Base-by-base conservation (phyloP, 768 basidiomycete genomes). In the Termitomyces sp. region DNA sequence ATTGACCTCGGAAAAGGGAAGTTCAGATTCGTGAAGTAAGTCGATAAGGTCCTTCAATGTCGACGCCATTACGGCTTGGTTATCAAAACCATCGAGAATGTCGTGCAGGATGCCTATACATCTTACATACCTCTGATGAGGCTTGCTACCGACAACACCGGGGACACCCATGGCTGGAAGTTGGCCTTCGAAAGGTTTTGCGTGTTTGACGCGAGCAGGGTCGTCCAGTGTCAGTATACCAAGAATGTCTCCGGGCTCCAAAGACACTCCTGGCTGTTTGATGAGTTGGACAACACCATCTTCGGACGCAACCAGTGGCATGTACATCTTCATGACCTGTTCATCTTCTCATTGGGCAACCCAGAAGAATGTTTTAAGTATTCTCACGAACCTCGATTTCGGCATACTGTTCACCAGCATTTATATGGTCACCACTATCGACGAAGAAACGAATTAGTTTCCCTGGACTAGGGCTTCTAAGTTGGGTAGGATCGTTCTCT, bases 251-350 rank as follows among this genome's bases (percentile, higher is more conserved):
- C 97, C 97, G 13, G 95, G 93, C 62, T 96, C 92, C 55, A 99
- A 83, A 62, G 92, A 94, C 68, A 95, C 92, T 66, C 97, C 97
- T 56, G 97, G 92, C 70, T 99, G 97, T 75, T 98, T 99, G 73
- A 98, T 92, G 66, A 98, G 85, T 66, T 96, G 94, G 18, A 95
- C 87, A 47, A 88, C 81, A 66, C 97, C 97, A 70, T 96, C 93
- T 70, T 99, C 97, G 3, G 89, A 83, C 5, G 94, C 94, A 55
- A 92, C 86, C 55, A 99, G 84, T 4, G 94, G 94, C 96, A 99
- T 97, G 73, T 97, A 97, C 97, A 98, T 99, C 78, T 99, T 98
- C 94, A 97, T 95, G 60, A 93, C 91, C 88, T 90, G 54, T 6
- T 58, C 41, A 48, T 22, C 36, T 49, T 33, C 42, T 45, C 31